phyloP scores from a whole-genome alignment of 1,284 basidiomycete genomes.

The Neonothopanus nambi region DNA sequence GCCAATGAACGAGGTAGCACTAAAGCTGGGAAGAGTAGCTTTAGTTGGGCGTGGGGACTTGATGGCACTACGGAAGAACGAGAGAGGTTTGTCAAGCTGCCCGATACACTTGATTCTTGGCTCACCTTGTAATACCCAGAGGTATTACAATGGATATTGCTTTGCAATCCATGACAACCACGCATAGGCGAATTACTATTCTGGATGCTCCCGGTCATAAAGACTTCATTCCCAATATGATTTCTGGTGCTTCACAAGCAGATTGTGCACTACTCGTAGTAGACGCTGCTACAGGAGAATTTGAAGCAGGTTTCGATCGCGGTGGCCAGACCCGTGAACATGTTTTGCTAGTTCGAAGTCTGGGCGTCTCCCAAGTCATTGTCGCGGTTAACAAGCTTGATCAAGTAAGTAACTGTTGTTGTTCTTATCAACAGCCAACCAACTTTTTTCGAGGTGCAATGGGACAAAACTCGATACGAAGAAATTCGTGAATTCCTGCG shows the following conservation, averaged over 20 bases:
- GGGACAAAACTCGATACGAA: constrained; percentile 82
- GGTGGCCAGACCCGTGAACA: constrained; percentile 98
- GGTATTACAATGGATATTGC: constrained; percentile 99
- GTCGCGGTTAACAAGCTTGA: constrained; percentile 97
- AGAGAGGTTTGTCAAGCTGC: constrained; percentile 63
- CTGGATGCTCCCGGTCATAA: constrained; percentile 96
- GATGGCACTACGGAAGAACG: constrained; percentile 94
- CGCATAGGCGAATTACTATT: constrained; percentile 82
- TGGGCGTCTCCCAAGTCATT: constrained; percentile 93
- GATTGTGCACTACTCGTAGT: constrained; percentile 96
- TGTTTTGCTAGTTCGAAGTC: constrained; percentile 86
- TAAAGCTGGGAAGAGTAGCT: constrained; percentile 91
- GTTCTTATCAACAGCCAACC: not conserved
- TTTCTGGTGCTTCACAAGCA: constrained; percentile 95
- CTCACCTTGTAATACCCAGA: constrained; percentile 39
- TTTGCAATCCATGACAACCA: constrained; percentile 78
- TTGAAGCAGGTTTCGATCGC: constrained; percentile 93
- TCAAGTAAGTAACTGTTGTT: constrained; percentile 49
- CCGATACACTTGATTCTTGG: constrained; percentile 10
- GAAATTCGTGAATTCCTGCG: constrained; percentile 77
- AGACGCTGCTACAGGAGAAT: constrained; percentile 88
- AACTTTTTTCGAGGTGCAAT: constrained; percentile 63
- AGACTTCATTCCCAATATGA: constrained; percentile 99
- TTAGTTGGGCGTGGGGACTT: constrained; percentile 97
- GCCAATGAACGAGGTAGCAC: constrained; percentile 91